Evolutionary conservation across 306 rosid genomes (phyloP), one percentile per base, ranked within the genome.

Genomic region (Lupinus albus): DNA sequence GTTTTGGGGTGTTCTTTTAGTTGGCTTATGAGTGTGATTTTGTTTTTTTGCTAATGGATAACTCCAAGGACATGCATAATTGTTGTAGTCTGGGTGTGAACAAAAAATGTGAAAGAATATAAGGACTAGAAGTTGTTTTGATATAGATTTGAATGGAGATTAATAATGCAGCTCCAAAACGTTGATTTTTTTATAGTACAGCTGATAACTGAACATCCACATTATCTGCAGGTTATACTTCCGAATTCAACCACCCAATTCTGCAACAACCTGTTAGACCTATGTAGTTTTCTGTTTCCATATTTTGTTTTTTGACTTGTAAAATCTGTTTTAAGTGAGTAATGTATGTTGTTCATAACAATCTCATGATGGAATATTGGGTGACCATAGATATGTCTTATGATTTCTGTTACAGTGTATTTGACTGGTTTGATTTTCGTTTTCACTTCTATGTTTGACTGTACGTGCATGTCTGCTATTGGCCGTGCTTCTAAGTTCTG

Each of bases 81-180:
- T 95, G 53, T 84, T 95, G 89, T 11, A 77, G 70, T 60, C 81
- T 92, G 88, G 98, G 96, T 50, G 96, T 25, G 30, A 25, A 2
- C 4, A 25, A 21, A 25, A 25, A 25, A 25, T 25, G 30, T 92
- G 76, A 92, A 89, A 67, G 86, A 25, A 25, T 25, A 25, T 25
- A 25, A 25, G 30, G 30, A 25, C 30, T 25, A 25, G 30, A 25
- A 25, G 4, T 25, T 25, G 2, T 33, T 33, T 36, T 36, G 0
- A 36, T 36, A 7, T 36, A 11, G 48, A 11, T 42, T 11, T 42
- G 5, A 11, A 11, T 41, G 46, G 46, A 41, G 46, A 11, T 41
- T 41, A 41, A 41, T 12, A 41, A 9, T 41, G 46, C n/a, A 3
- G 11, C 46, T 41, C 3, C 11, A 12, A 25, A 39, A 41, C n/a